Conservation (phyloP, 225 moss, liverwort and hornwort species). For the Lunularia cruciata region DNA sequence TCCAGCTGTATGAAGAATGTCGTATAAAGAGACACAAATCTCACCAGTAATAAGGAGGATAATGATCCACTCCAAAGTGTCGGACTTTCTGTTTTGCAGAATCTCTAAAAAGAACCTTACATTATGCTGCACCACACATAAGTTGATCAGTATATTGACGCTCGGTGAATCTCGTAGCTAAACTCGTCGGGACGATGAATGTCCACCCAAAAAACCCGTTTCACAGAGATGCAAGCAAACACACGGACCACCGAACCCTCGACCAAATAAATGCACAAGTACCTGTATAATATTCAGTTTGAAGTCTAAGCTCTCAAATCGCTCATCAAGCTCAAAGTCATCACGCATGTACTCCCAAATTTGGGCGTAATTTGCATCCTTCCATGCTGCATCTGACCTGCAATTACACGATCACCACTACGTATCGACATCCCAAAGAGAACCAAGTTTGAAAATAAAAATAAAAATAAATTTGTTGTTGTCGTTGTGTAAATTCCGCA, state of each 20-base stretch:
- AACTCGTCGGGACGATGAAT: too few relatives aligned
- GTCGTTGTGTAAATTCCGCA: too few relatives aligned
- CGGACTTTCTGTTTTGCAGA: constrained; percentile 92
- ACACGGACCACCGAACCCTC: too few relatives aligned
- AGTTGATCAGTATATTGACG: too few relatives aligned
- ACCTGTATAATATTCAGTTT: constrained; percentile 98
- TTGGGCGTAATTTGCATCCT: constrained; percentile 94
- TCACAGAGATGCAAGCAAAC: too few relatives aligned
- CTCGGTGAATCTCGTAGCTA: too few relatives aligned
- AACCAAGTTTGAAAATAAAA: too few relatives aligned
- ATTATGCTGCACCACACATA: constrained; percentile 77
- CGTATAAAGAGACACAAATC: constrained; percentile 88
- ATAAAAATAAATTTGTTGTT: too few relatives aligned
- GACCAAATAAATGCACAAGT: too few relatives aligned
- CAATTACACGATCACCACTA: constrained; percentile 3
- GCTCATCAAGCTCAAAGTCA: constrained; percentile 96
- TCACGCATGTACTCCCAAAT: constrained; percentile 98
- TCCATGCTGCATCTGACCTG: constrained; percentile 98
- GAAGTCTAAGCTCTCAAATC: constrained; percentile 97
- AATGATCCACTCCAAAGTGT: constrained; percentile 98
- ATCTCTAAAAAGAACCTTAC: constrained; percentile 95
- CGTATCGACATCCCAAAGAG: too few relatives aligned
- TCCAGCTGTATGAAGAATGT: constrained; percentile 73
- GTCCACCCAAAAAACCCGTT: too few relatives aligned
- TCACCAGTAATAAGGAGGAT: constrained; percentile 97